A percentile compares a stretch with the other conserved stretches of the same genome.
These are phyloP conservation scores for Globisporangium paddicum DNA, from an alignment of 352 stramenopile species.

Conservation along the genomic window DNA sequence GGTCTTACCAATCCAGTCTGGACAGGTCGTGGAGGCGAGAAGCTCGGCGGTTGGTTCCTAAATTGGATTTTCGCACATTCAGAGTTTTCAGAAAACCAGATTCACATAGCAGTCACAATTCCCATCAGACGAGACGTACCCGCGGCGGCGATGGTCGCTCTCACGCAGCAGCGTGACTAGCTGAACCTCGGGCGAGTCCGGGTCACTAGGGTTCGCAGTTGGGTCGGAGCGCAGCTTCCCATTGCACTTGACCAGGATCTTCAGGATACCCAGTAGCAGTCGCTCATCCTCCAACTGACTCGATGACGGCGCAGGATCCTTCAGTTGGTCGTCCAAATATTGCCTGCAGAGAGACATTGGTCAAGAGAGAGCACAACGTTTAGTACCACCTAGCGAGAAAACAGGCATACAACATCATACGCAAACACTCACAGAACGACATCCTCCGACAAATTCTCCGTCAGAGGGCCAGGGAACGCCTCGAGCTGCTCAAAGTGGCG, in stretches of 20 bases:
- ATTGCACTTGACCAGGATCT: constrained; percentile 77
- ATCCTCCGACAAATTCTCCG: constrained; percentile 55
- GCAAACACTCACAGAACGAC: constrained; percentile 36
- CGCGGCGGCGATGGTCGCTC: constrained; percentile 57
- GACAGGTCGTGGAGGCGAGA: constrained; percentile 37
- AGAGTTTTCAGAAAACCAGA: background rate
- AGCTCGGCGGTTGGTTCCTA: constrained; percentile 35
- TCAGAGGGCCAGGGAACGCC: constrained; percentile 72
- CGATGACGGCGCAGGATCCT: constrained; percentile 18
- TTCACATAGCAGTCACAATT: background rate
- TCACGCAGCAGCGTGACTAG: constrained; percentile 63
- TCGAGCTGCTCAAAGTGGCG: constrained; percentile 65
- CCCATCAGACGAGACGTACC: constrained; percentile 18
- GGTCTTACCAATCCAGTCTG: constrained; percentile 32
- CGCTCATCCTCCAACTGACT: constrained; percentile 60
- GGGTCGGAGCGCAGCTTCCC: constrained; percentile 57
- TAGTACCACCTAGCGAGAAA: background rate
- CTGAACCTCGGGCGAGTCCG: constrained; percentile 58
- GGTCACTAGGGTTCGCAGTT: constrained; percentile 43
- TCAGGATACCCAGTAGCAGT: constrained; percentile 61
- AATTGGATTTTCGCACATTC: background rate
- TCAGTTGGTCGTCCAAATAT: constrained; percentile 59
- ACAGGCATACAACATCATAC: too few species aligned
- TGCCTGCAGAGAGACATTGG: constrained; percentile 16
- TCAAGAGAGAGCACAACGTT: background rate